Conservation (phyloP, 2,329 filamentous ascomycete genomes). For the Amauroascus niger region DNA sequence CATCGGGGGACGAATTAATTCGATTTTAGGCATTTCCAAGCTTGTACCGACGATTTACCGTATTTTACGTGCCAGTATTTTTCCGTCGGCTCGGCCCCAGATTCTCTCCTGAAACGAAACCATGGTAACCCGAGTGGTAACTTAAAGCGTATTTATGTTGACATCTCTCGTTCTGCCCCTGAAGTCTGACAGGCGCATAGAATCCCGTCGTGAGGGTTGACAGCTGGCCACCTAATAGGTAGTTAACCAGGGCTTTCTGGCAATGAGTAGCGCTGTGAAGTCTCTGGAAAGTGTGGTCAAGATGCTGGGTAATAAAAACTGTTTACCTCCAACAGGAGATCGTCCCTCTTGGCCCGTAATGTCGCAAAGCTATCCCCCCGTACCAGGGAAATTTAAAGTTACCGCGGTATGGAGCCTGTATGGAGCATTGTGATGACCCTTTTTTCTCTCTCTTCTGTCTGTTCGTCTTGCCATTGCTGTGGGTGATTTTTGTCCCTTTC, state of each 20-base stretch:
- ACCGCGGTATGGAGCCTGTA: slow-evolving; percentile 1
- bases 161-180: background rate
- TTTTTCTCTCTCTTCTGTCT: background rate
- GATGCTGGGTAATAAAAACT: too few relatives aligned
- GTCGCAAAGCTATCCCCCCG: background rate
- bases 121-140: slow-evolving; percentile 1
- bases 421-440: background rate
- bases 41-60: too few relatives aligned
- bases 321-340: too few relatives aligned
- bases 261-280: too few relatives aligned
- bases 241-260: too few relatives aligned
- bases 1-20: background rate
- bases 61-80: background rate
- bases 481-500: background rate
- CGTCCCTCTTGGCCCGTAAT: background rate
- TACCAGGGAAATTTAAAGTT: slow-evolving; percentile 4
- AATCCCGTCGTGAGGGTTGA: too few relatives aligned
- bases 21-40: background rate
- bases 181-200: background rate
- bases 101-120: slow-evolving; percentile 6
- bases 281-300: too few relatives aligned
- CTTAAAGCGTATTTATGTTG: background rate
- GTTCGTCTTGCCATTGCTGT: too few relatives aligned
- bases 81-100: background rate
- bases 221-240: too few relatives aligned